Evolutionary conservation across 2,329 filamentous ascomycete species (phyloP).

Genomic region (Hypoxylon sp.): DNA sequence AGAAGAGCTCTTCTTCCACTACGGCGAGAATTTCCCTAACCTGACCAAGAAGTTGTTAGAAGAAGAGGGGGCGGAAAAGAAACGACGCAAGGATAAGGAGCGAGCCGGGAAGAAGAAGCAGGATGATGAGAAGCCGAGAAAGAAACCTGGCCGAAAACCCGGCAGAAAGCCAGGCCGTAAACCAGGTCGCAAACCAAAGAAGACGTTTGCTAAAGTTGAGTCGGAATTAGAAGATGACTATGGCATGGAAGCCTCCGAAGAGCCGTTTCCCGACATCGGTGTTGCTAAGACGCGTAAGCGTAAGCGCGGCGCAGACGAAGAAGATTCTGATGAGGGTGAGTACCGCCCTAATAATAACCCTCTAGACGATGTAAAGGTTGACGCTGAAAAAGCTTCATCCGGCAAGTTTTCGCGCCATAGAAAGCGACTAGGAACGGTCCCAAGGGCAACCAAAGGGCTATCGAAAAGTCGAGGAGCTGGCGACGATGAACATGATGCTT

Average conservation of each 20-base stretch:
- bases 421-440: conserved; percentile 29
- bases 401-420: conserved; percentile 26
- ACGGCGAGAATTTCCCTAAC: conserved; percentile 74
- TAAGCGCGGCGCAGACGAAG: conserved; percentile 38
- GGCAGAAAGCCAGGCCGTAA: conserved; percentile 43
- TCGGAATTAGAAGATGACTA: conserved; percentile 43
- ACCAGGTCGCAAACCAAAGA: conserved; percentile 44
- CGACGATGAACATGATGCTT: conserved; percentile 31
- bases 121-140: conserved; percentile 39
- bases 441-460: conserved; percentile 27
- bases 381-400: conserved; percentile 18
- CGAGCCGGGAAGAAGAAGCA: conserved; percentile 35
- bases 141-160: conserved; percentile 45
- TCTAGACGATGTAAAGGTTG: conserved; percentile 40
- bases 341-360: conserved; percentile 40
- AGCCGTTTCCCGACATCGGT: conserved; percentile 37
- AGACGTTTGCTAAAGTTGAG: conserved; percentile 43
- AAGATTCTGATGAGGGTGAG: conserved; percentile 43
- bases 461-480: conserved; percentile 17
- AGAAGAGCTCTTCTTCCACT: conserved; percentile 84
- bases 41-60: conserved; percentile 62
- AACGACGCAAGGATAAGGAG: conserved; percentile 44
- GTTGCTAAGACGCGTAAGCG: conserved; percentile 38
- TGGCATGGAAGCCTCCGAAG: conserved; percentile 34
- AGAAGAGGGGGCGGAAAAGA: conserved; percentile 51